Percentiles rank a stretch among this genome's conserved stretches.
Evolutionary conservation across 2,329 filamentous ascomycete species (phyloP).

Genomic region (Colletotrichum spaethianum): DNA sequence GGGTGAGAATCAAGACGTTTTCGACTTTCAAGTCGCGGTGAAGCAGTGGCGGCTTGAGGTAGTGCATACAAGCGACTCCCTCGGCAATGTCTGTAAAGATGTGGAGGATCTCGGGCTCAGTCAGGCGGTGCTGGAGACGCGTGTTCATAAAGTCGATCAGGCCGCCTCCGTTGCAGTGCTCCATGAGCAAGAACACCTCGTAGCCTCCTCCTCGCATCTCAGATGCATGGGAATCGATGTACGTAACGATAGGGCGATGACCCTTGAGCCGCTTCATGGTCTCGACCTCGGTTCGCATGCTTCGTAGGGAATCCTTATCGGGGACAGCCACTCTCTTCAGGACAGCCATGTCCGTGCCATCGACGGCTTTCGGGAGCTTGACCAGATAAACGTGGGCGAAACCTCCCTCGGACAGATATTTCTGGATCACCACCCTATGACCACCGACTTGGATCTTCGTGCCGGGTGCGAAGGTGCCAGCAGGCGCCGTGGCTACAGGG

Average conservation of each 20-base stretch:
- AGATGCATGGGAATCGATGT: slow-evolving; percentile 98
- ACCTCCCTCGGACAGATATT: slow-evolving; percentile 97
- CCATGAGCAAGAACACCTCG: slow-evolving; percentile 98
- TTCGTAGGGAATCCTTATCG: slow-evolving; percentile 93
- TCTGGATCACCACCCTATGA: slow-evolving; percentile 94
- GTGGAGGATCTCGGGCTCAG: slow-evolving; percentile 96
- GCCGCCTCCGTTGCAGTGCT: slow-evolving; percentile 94
- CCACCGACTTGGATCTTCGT: slow-evolving; percentile 97
- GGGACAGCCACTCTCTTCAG: slow-evolving; percentile 96
- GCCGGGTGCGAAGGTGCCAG: slow-evolving; percentile 90
- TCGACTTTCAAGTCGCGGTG: slow-evolving; percentile 98
- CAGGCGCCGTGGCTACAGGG: slow-evolving; percentile 65
- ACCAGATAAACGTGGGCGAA: slow-evolving; percentile 99
- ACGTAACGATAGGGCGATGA: slow-evolving; percentile 95
- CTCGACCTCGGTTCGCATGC: slow-evolving; percentile 98
- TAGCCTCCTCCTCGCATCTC: slow-evolving; percentile 94
- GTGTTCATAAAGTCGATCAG: slow-evolving; percentile 99
- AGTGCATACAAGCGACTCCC: slow-evolving; percentile 99
- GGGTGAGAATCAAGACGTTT: slow-evolving; percentile 89
- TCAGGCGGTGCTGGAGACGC: slow-evolving; percentile 93
- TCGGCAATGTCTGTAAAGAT: slow-evolving; percentile 98
- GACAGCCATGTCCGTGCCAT: slow-evolving; percentile 86
- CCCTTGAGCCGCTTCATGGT: slow-evolving; percentile 99
- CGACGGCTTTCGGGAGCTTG: slow-evolving; percentile 82
- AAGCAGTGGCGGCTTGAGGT: slow-evolving; percentile 91